Evolutionary conservation across 805 yeast species (phyloP).

Genomic region (Priceomyces medius): DNA sequence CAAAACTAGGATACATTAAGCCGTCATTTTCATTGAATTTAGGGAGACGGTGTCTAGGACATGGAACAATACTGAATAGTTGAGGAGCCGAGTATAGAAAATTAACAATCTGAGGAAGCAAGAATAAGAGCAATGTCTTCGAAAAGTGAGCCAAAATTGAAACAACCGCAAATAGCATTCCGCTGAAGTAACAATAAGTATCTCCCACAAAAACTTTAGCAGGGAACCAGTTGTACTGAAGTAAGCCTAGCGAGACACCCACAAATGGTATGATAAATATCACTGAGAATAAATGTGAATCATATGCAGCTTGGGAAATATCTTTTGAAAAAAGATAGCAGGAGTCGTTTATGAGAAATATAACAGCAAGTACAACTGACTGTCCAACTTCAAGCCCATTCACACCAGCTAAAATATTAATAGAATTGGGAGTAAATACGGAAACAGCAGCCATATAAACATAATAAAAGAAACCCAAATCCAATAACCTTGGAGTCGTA

Average conservation of each 20-base stretch:
- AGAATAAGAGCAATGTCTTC: conserved; percentile 81
- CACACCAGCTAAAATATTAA: conserved; percentile 92
- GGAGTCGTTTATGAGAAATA: conserved; percentile 73
- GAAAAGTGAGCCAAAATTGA: conserved; percentile 96
- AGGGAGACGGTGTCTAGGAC: conserved; percentile 96
- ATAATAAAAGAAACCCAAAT: conserved; percentile 80
- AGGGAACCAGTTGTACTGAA: conserved; percentile 85
- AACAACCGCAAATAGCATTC: conserved; percentile 97
- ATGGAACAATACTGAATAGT: conserved; percentile 78
- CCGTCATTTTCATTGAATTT: conserved; percentile 66
- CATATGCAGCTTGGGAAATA: conserved; percentile 56
- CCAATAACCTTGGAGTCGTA: conserved; percentile 50
- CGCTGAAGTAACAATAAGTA: conserved; percentile 96
- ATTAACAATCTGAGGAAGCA: conserved; percentile 88
- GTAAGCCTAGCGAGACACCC: conserved; percentile 77
- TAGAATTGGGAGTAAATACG: conserved; percentile 93
- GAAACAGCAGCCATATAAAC: conserved; percentile 87
- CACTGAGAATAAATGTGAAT: conserved; percentile 79
- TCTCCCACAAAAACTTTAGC: conserved; percentile 96
- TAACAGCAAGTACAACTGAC: conserved; percentile 69
- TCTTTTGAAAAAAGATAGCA: conserved; percentile 54
- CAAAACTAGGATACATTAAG: conserved; percentile 63
- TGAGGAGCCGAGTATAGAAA: conserved; percentile 93
- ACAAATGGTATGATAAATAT: conserved; percentile 80
- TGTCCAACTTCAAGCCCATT: conserved; percentile 98